phyloP scores from a whole-genome alignment of 495 filamentous ascomycete species.

The Penicillium soppii region DNA sequence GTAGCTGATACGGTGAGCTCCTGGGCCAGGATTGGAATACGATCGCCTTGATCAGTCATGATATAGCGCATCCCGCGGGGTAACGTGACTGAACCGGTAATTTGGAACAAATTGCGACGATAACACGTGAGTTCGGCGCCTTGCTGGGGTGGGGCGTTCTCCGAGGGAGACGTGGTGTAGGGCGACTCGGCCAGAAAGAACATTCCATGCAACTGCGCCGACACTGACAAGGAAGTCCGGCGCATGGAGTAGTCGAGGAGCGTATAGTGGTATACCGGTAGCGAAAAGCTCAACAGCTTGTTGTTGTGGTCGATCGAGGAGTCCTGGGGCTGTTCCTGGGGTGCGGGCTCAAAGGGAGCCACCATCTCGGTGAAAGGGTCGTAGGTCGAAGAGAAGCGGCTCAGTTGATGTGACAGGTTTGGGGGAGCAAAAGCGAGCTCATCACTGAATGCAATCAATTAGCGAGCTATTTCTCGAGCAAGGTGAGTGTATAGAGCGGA shows the following conservation, averaged over 20 bases:
- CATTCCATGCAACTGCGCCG: slow-evolving; percentile 89
- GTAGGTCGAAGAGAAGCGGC: slow-evolving; percentile 53
- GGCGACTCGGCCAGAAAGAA: slow-evolving; percentile 91
- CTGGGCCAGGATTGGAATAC: slow-evolving; percentile 69
- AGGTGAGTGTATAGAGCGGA: neutral
- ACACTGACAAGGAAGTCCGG: slow-evolving; percentile 60
- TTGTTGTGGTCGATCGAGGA: slow-evolving; percentile 66
- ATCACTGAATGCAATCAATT: slow-evolving; percentile 28
- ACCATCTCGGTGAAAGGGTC: slow-evolving; percentile 62
- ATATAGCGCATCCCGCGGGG: slow-evolving; percentile 70
- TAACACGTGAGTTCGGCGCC: slow-evolving; percentile 86
- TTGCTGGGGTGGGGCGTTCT: slow-evolving; percentile 58
- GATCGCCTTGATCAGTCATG: slow-evolving; percentile 75
- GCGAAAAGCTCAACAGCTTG: slow-evolving; percentile 77
- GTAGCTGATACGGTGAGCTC: slow-evolving; percentile 79
- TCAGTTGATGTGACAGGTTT: slow-evolving; percentile 33
- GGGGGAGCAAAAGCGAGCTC: slow-evolving; percentile 42
- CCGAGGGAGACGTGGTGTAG: slow-evolving; percentile 62
- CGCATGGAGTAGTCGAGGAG: slow-evolving; percentile 68
- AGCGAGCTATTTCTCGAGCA: neutral
- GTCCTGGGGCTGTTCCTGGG: slow-evolving; percentile 40
- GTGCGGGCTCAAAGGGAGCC: slow-evolving; percentile 51
- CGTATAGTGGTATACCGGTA: slow-evolving; percentile 65
- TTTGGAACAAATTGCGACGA: slow-evolving; percentile 86
- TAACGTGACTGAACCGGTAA: slow-evolving; percentile 77